Conservation (phyloP, 768 basidiomycete genomes). For the Gymnopilus dilepis region DNA sequence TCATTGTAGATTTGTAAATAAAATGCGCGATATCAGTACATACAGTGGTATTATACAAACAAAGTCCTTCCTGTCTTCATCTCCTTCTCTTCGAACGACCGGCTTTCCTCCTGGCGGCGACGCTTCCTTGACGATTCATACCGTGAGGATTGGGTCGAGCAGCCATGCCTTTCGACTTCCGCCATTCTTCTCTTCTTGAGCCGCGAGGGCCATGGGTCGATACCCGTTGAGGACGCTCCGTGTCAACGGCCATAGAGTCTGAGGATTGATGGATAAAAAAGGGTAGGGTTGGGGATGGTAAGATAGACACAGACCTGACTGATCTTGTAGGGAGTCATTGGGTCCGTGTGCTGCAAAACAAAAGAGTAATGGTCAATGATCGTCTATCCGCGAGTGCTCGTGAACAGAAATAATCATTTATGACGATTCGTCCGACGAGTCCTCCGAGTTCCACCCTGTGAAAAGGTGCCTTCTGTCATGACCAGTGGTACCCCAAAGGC, state of each 20-base stretch:
- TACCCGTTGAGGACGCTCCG: slow-evolving; percentile 44
- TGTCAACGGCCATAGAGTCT: slow-evolving; percentile 65
- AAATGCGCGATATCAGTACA: slow-evolving; percentile 12
- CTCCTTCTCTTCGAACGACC: slow-evolving; percentile 76
- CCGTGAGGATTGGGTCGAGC: slow-evolving; percentile 54
- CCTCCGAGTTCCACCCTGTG: slow-evolving; percentile 5
- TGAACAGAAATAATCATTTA: slow-evolving; percentile 36
- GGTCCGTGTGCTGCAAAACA: slow-evolving; percentile 40
- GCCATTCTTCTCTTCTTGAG: slow-evolving; percentile 83
- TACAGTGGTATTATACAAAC: slow-evolving; percentile 20
- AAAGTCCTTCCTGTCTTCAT: slow-evolving; percentile 37
- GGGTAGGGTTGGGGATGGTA: background rate
- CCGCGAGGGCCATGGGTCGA: slow-evolving; percentile 85
- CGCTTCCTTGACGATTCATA: slow-evolving; percentile 71
- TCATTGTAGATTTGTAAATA: slow-evolving; percentile 2
- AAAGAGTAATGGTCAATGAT: slow-evolving; percentile 46
- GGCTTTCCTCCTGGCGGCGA: slow-evolving; percentile 66
- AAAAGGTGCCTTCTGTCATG: slow-evolving; percentile 10
- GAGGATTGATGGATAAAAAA: slow-evolving; percentile 22
- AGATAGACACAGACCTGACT: slow-evolving; percentile 37
- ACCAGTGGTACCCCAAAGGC: slow-evolving; percentile 27
- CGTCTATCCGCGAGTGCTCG: slow-evolving; percentile 39
- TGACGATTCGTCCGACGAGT: slow-evolving; percentile 27
- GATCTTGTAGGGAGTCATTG: slow-evolving; percentile 27
- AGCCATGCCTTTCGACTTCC: slow-evolving; percentile 75